phyloP scores from a whole-genome alignment of 139 green algal genomes.

The Picocystis salinarum region DNA sequence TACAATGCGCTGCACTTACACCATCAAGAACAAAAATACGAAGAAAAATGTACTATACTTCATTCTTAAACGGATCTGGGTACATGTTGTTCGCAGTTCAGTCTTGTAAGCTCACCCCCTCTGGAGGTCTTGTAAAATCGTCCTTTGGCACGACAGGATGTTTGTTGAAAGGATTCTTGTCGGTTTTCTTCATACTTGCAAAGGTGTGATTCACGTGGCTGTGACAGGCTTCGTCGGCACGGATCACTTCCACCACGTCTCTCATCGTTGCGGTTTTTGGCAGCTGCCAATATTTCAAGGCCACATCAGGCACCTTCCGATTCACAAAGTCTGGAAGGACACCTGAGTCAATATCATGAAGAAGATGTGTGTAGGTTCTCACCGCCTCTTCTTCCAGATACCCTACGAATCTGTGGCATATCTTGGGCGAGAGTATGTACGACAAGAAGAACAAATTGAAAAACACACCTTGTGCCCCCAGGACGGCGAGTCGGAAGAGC shows the following conservation, averaged over 20 bases:
- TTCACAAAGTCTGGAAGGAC: slow-evolving; percentile 42
- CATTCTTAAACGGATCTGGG: too few species aligned
- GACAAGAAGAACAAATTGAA: slow-evolving; percentile 65
- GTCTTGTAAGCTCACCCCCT: too few species aligned
- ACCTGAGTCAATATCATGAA: slow-evolving; percentile 46
- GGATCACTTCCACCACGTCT: slow-evolving; percentile 65
- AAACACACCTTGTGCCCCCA: slow-evolving; percentile 57
- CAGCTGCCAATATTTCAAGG: slow-evolving; percentile 31
- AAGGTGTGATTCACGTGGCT: slow-evolving; percentile 80
- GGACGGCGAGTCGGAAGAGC: slow-evolving; percentile 56
- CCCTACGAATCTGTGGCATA: slow-evolving; percentile 67
- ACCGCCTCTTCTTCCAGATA: slow-evolving; percentile 94
- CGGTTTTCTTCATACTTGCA: slow-evolving; percentile 16
- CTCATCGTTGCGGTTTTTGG: slow-evolving; percentile 28
- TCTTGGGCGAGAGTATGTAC: slow-evolving; percentile 59
- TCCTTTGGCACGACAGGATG: too few species aligned
- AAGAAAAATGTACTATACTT: too few species aligned
- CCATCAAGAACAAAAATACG: too few species aligned
- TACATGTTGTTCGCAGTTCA: too few species aligned
- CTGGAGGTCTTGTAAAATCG: too few species aligned
- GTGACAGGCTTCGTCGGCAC: slow-evolving; percentile 71
- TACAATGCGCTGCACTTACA: too few species aligned
- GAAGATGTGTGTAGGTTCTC: slow-evolving; percentile 69
- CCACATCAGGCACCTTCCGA: slow-evolving; percentile 35
- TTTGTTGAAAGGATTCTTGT: slow-evolving; percentile 55